These are phyloP conservation scores for Spathaspora gorwiae DNA, from an alignment of 805 yeast genomes.

Conservation along the genomic window DNA sequence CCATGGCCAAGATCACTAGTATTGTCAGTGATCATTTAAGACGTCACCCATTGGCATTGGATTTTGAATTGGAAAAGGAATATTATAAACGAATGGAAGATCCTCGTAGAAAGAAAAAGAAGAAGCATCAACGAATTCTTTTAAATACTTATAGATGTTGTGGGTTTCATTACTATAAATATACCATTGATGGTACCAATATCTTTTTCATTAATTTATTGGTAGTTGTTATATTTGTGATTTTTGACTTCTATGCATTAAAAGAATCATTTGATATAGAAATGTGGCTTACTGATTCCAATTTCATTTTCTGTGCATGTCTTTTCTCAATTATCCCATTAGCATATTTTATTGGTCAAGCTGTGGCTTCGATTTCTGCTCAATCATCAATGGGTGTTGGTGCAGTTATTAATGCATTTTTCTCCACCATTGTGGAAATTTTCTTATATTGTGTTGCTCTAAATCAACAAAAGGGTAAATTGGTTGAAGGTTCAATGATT, in stretches of 20 bases:
- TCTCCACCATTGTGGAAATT: constrained; percentile 92
- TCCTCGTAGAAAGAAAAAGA: constrained; percentile 18
- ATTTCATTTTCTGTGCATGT: constrained; percentile 68
- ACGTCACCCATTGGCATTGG: constrained; percentile 86
- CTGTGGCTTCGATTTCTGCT: constrained; percentile 98
- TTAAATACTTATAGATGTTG: constrained; percentile 89
- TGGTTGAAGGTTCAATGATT: constrained; percentile 94
- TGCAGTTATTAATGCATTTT: constrained; percentile 96
- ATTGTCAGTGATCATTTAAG: constrained; percentile 73
- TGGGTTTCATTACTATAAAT: constrained; percentile 91
- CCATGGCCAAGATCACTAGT: constrained; percentile 79
- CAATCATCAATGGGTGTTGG: constrained; percentile 99
- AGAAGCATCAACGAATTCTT: constrained; percentile 57
- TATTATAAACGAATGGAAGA: constrained; percentile 32
- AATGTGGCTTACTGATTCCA: constrained; percentile 52
- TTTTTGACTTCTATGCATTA: constrained; percentile 67
- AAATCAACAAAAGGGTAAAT: constrained; percentile 73
- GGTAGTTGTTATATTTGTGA: constrained; percentile 74
- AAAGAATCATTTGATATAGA: constrained; percentile 39
- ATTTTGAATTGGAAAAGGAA: constrained; percentile 56
- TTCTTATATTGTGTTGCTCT: constrained; percentile 90
- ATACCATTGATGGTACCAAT: constrained; percentile 94
- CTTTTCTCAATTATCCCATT: constrained; percentile 83
- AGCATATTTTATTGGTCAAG: constrained; percentile 97
- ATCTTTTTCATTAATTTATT: constrained; percentile 84